Percentiles rank a stretch among this genome's conserved stretches.
These are phyloP conservation scores for Marasmius sp. DNA, from an alignment of 1,284 basidiomycete genomes.

Conservation along the genomic window DNA sequence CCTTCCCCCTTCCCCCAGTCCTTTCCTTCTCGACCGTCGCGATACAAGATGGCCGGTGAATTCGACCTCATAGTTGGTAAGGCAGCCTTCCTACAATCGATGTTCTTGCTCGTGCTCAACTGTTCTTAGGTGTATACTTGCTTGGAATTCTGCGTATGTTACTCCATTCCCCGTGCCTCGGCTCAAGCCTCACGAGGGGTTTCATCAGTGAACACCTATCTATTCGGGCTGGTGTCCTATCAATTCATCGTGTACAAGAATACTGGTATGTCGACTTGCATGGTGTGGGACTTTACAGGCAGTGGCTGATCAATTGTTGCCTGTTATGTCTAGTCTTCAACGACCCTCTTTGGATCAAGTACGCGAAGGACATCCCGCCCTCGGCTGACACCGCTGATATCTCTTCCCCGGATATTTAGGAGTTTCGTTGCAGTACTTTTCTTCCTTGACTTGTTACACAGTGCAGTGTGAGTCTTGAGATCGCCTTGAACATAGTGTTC, in stretches of 20 bases:
- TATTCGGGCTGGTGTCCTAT: slow-evolving; percentile 50
- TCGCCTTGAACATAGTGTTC: background rate
- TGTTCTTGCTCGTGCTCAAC: too few species aligned
- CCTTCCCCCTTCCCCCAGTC: too few species aligned
- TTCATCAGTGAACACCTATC: slow-evolving; percentile 41
- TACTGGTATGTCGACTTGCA: slow-evolving; percentile 31
- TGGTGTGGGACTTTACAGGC: background rate
- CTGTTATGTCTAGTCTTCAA: slow-evolving; percentile 36
- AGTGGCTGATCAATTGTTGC: background rate
- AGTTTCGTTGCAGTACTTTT: slow-evolving; percentile 40
- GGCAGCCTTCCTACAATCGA: too few species aligned
- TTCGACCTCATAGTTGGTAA: too few species aligned
- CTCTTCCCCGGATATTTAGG: slow-evolving; percentile 21
- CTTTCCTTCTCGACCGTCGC: too few species aligned
- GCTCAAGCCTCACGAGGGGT: too few species aligned
- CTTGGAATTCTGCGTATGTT: too few species aligned
- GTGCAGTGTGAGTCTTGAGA: slow-evolving; percentile 31
- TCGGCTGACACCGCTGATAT: background rate
- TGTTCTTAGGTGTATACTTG: too few species aligned
- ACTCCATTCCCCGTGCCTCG: too few species aligned
- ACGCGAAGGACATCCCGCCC: background rate
- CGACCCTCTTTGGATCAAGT: slow-evolving; percentile 43
- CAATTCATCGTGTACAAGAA: slow-evolving; percentile 46
- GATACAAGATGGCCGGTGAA: too few species aligned
- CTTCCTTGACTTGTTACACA: slow-evolving; percentile 45